Base-by-base conservation (phyloP, 2,329 filamentous ascomycete genomes). In the Colletotrichum cordylinicola region DNA sequence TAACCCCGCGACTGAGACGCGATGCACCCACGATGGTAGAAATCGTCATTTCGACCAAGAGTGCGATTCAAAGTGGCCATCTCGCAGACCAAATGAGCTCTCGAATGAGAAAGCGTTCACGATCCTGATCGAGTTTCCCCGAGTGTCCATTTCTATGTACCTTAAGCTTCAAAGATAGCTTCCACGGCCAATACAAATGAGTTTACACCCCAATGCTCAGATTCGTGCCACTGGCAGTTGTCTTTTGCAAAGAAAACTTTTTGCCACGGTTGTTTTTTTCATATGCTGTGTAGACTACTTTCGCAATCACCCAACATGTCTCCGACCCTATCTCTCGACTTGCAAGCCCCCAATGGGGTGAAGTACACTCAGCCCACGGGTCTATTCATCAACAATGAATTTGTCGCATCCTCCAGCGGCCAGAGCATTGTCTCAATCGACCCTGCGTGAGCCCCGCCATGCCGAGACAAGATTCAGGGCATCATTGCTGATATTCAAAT, bases 381-480 rank as follows among this genome's bases (percentile, higher is more conserved):
- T 15, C 88, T 95, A 9, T 95, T 95, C 85, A 95, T 95, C 85
- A 94, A 94, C 86, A 95, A 95, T 76, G 92, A 94, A 81, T 95
- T 93, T 83, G 91, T 94, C 67, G 90, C 74, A 90, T 90, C 83
- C 86, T 90, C 70, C 87, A 76, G 73, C 9, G 90, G 78, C 85
- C 92, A 83, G 91, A 91, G 76, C 77, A 90, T 94, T 68, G 86
- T 88, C 13, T 89, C 89, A 31, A 91, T 94, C 80, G 94, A 93
- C 81, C 92, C 92, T 52, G 43, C 43, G 43, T 52, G 43, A 21
- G 43, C n/a, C 21, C 2, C 43, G 13, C 6, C n/a, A 13, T 21
- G 12, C 1, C 43, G n/a, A 52, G 6, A 52, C n/a, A 52, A 52
- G 10, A 21, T 21, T 52, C 6, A n/a, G n/a, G n/a, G 12, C 4